These are phyloP conservation scores for Pseudogymnoascus sp. DNA, from an alignment of 2,329 filamentous ascomycete genomes.

Conservation along the genomic window DNA sequence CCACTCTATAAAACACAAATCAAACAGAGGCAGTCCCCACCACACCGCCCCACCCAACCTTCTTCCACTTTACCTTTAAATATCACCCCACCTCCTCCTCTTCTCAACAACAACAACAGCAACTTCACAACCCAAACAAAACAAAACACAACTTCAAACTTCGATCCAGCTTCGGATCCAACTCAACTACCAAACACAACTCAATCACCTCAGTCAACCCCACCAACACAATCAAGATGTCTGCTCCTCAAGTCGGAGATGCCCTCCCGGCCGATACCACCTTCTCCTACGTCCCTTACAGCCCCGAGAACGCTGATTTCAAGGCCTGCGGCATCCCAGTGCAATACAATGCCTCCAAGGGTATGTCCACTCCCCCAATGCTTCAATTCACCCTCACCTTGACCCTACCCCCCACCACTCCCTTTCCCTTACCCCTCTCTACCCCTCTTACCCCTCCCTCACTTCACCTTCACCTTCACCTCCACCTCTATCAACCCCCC, in stretches of 20 bases:
- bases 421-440: background rate
- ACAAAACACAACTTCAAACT: background rate
- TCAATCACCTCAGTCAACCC: background rate
- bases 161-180: background rate
- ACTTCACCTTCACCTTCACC: background rate
- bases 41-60: background rate
- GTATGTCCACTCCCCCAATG: constrained; percentile 30
- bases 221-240: constrained; percentile 39
- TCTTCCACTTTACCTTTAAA: background rate
- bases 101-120: constrained; percentile 8
- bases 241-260: constrained; percentile 66
- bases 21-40: background rate
- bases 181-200: background rate
- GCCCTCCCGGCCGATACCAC: constrained; percentile 70
- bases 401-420: background rate
- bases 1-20: constrained; percentile 4
- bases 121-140: constrained; percentile 17
- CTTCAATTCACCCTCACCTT: background rate
- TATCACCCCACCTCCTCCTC: constrained; percentile 1
- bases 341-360: constrained; percentile 71
- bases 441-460: background rate
- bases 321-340: constrained; percentile 71
- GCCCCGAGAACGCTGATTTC: constrained; percentile 57
- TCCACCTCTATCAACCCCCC: background rate
- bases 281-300: constrained; percentile 79